A percentile compares a stretch with the other conserved stretches of the same genome.
Conservation (phyloP, 2,329 filamentous ascomycete species). For the Colletotrichum horii region DNA sequence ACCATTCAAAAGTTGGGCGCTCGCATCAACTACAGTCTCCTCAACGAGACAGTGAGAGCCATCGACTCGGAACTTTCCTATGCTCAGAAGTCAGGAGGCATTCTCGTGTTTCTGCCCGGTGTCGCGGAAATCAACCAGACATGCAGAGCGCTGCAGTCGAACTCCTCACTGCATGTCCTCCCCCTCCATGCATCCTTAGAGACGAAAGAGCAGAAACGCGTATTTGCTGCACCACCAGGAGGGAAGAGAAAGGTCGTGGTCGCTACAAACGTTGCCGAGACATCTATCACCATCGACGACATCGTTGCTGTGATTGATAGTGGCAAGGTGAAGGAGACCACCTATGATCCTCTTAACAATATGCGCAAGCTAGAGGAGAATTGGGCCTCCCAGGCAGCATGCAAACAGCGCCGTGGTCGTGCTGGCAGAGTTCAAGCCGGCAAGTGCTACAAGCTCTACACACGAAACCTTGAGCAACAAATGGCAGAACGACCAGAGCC, state of each 20-base stretch:
- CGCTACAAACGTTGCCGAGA: conserved; percentile 96
- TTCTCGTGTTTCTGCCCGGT: conserved; percentile 94
- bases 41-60: conserved; percentile 77
- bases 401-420: conserved; percentile 91
- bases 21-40: conserved; percentile 89
- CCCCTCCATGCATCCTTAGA: conserved; percentile 92
- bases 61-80: conserved; percentile 79
- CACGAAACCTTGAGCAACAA: conserved; percentile 80
- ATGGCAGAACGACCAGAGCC: conserved; percentile 92
- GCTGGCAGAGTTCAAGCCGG: conserved; percentile 92
- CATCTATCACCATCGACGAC: conserved; percentile 97
- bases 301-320: conserved; percentile 96
- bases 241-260: conserved; percentile 92
- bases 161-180: conserved; percentile 73
- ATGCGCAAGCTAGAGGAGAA: conserved; percentile 95
- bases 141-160: conserved; percentile 68
- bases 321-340: conserved; percentile 94
- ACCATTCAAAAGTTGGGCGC: conserved; percentile 76
- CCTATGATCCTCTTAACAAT: conserved; percentile 88
- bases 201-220: conserved; percentile 84
- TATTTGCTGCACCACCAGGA: conserved; percentile 77
- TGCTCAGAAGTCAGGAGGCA: conserved; percentile 76
- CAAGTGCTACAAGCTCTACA: conserved; percentile 95
- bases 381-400: conserved; percentile 92
- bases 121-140: conserved; percentile 89